Percentiles rank a stretch among this genome's conserved stretches.
phyloP scores from a whole-genome alignment of 805 yeast species.

The Zygoascus flipseniorum region DNA sequence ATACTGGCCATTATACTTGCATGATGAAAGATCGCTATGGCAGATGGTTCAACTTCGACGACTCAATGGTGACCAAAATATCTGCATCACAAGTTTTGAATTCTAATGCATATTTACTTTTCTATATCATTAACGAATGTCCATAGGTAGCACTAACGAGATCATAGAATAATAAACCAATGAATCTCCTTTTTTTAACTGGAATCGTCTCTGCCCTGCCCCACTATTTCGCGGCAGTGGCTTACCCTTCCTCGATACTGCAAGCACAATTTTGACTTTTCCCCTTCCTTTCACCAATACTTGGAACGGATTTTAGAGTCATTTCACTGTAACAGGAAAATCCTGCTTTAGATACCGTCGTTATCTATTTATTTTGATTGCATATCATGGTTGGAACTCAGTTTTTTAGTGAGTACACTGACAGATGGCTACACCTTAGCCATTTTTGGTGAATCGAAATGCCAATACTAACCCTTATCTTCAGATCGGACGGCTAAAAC shows the following conservation, averaged over 20 bases:
- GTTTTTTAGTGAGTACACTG: slow-evolving; percentile 7
- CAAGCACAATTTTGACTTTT: not conserved
- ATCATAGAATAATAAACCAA: not conserved
- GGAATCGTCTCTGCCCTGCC: not conserved
- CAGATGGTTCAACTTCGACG: slow-evolving; percentile 89
- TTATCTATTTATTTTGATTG: not conserved
- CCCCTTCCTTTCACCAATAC: not conserved
- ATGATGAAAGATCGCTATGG: slow-evolving; percentile 64
- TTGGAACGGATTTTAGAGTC: not conserved
- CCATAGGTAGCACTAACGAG: not conserved
- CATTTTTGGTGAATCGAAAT: no score
- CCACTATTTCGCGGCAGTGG: no score
- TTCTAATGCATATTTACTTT: slow-evolving; percentile 73
- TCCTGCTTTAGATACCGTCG: not conserved
- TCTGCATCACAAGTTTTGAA: slow-evolving; percentile 55
- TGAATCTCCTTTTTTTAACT: not conserved
- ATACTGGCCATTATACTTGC: slow-evolving; percentile 91
- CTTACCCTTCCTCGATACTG: not conserved
- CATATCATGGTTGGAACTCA: slow-evolving; percentile 5
- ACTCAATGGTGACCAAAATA: slow-evolving; percentile 65
- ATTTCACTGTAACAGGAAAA: not conserved
- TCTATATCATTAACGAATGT: slow-evolving; percentile 22
- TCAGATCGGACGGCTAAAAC: slow-evolving; percentile 15
- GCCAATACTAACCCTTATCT: not conserved
- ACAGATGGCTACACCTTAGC: not conserved